Conservation (phyloP, 2,329 filamentous ascomycete genomes). For the Pyricularia grisea region DNA sequence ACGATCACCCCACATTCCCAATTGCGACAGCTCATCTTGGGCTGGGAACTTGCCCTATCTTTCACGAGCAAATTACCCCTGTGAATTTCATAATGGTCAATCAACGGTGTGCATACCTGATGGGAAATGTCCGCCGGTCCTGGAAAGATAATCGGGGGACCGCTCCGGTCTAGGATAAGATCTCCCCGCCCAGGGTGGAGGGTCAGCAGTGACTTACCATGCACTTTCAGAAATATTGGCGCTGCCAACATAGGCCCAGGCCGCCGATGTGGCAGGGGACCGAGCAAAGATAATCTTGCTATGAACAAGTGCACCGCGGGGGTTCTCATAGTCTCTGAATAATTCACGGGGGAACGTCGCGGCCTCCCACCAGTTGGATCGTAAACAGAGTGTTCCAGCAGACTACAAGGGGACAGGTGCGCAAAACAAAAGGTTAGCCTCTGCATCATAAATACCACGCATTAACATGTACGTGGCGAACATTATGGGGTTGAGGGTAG, state of each 20-base stretch:
- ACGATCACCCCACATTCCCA: conserved; percentile 93
- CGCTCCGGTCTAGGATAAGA: not conserved
- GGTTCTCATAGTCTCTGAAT: conserved; percentile 68
- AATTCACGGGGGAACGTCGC: conserved; percentile 60
- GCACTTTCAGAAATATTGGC: conserved; percentile 90
- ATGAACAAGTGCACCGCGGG: conserved; percentile 67
- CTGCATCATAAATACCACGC: not conserved
- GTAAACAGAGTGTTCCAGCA: conserved; percentile 78
- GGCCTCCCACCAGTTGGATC: conserved; percentile 61
- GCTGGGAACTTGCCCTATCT: conserved; percentile 54
- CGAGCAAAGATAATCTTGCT: conserved; percentile 63
- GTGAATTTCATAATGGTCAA: not conserved
- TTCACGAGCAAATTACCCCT: conserved; percentile 71
- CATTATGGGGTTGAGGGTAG: not conserved
- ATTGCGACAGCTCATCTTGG: conserved; percentile 77
- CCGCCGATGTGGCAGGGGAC: conserved; percentile 4
- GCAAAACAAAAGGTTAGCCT: not conserved
- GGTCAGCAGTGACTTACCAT: conserved; percentile 49
- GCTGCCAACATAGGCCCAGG: conserved; percentile 80
- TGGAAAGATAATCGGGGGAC: not conserved
- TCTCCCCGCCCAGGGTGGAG: not conserved
- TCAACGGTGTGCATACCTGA: not conserved
- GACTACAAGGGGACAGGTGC: conserved; percentile 27
- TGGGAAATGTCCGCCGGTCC: not conserved
- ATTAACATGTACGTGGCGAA: not conserved